Conservation (phyloP, 2,329 filamentous ascomycete genomes). For the Exophiala dermatitidis region DNA sequence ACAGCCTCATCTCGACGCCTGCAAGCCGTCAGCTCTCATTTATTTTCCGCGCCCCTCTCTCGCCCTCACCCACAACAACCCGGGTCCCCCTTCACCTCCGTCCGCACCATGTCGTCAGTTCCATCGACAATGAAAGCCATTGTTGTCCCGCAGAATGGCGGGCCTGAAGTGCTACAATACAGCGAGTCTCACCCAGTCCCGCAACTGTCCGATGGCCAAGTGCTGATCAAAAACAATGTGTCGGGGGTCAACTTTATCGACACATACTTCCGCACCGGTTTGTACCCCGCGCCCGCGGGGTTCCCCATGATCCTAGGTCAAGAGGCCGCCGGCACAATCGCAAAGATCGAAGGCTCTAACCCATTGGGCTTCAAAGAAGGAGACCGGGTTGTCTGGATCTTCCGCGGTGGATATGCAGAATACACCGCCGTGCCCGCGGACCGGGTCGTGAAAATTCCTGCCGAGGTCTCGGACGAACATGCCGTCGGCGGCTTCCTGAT, state of each 20-base stretch:
- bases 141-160: constrained; percentile 64
- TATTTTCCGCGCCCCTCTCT: background rate
- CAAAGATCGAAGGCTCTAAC: constrained; percentile 49
- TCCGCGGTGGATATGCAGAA: constrained; percentile 49
- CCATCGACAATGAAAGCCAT: constrained; percentile 62
- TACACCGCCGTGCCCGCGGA: constrained; percentile 50
- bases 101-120: constrained; percentile 21
- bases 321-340: constrained; percentile 68
- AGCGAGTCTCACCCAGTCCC: constrained; percentile 66
- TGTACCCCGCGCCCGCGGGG: constrained; percentile 58
- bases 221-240: constrained; percentile 74
- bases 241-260: constrained; percentile 86
- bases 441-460: constrained; percentile 58
- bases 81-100: background rate
- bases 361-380: constrained; percentile 55
- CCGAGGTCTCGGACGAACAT: constrained; percentile 51
- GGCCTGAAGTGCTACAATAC: constrained; percentile 63
- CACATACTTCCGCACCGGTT: constrained; percentile 79
- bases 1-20: background rate
- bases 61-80: constrained; percentile 2
- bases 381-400: constrained; percentile 65
- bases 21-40: background rate
- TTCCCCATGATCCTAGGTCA: constrained; percentile 72
- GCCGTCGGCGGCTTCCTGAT: constrained; percentile 69
- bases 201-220: constrained; percentile 57